A percentile compares a stretch with the other conserved stretches of the same genome.
phyloP scores from a whole-genome alignment of 2,329 filamentous ascomycete species.

The Colletotrichum ledebouriae region DNA sequence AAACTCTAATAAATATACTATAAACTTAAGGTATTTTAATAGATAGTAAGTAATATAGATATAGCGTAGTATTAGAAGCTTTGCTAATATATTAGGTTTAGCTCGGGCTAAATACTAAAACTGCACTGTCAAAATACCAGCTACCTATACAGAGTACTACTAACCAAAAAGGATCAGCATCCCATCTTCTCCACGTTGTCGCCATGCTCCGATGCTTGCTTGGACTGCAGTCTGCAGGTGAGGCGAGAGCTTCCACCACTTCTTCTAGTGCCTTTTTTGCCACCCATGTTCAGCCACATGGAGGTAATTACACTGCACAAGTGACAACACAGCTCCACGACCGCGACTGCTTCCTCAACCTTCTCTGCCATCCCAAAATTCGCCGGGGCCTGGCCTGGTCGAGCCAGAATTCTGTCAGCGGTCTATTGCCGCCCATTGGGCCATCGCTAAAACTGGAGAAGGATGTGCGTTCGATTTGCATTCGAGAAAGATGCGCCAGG shows the following conservation, averaged over 20 bases:
- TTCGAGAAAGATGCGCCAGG: slow-evolving; percentile 5
- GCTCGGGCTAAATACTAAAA: no score
- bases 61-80: no score
- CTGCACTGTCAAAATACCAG: no score
- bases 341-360: neutral
- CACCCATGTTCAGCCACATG: no score
- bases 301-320: no score
- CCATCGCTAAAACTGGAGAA: slow-evolving; percentile 9
- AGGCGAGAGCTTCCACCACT: slow-evolving; percentile 25
- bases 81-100: no score
- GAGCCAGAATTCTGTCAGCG: slow-evolving; percentile 11
- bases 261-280: no score
- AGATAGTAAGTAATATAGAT: no score
- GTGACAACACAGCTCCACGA: no score
- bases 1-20: no score
- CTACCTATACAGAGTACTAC: no score
- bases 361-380: slow-evolving; percentile 10
- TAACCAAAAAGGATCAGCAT: neutral
- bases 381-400: slow-evolving; percentile 3
- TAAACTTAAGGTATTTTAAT: no score
- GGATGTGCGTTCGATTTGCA: neutral
- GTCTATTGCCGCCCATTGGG: slow-evolving; percentile 6
- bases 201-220: slow-evolving; percentile 14
- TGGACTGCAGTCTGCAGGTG: neutral
- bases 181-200: slow-evolving; percentile 25